Evolutionary conservation across 1,139 yeast genomes (phyloP).

Genomic region (Pichia sp.): DNA sequence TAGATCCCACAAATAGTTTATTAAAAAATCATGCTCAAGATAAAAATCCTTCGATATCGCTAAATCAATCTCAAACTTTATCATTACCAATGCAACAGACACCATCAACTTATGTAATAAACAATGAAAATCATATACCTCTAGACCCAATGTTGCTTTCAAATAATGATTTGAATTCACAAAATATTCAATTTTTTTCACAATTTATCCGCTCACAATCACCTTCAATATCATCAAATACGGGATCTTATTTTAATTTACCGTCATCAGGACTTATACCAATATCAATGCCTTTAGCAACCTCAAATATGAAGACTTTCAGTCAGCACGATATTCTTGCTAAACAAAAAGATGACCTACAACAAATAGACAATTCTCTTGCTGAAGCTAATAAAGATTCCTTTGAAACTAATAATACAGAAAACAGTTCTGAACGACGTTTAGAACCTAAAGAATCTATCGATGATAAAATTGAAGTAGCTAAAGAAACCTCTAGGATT

Average conservation of each 20-base stretch:
- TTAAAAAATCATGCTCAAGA: not conserved
- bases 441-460: no score
- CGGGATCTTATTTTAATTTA: conserved; percentile 1
- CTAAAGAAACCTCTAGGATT: no score
- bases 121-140: conserved; percentile 1
- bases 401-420: no score
- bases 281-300: conserved; percentile 5
- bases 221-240: not conserved
- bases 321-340: not conserved
- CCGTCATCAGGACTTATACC: conserved; percentile 8
- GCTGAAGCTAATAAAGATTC: not conserved
- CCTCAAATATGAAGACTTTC: not conserved
- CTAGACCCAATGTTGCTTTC: not conserved
- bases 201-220: conserved; percentile 5
- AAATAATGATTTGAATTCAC: not conserved
- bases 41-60: not conserved
- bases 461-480: no score
- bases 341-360: not conserved
- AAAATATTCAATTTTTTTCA: not conserved
- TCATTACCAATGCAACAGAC: conserved; percentile 4
- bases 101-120: not conserved
- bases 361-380: not conserved
- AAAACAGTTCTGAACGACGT: no score
- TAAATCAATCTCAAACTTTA: conserved; percentile 3
- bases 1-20: conserved; percentile 10